A percentile compares a stretch with the other conserved stretches of the same genome.
phyloP scores from a whole-genome alignment of 2,329 filamentous ascomycete genomes.

The Exserohilum rostratum region DNA sequence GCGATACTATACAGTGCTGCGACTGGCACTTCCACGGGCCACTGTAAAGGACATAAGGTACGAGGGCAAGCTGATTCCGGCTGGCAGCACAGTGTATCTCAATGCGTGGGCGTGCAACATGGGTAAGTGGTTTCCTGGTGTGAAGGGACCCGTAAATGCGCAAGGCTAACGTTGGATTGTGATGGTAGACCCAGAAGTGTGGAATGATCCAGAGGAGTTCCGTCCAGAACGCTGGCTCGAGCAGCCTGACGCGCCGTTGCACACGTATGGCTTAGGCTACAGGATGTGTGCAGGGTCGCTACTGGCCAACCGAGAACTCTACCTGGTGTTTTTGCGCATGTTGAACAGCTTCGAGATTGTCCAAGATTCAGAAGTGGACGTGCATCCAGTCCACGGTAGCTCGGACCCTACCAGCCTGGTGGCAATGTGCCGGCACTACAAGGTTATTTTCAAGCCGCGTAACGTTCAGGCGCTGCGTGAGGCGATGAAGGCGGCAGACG shows the following conservation, averaged over 20 bases:
- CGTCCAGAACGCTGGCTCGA: slow-evolving; percentile 68
- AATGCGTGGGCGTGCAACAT: slow-evolving; percentile 74
- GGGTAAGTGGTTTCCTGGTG: slow-evolving; percentile 58
- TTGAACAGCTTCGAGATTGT: slow-evolving; percentile 67
- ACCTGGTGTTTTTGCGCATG: slow-evolving; percentile 67
- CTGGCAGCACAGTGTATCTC: slow-evolving; percentile 68
- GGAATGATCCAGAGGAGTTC: slow-evolving; percentile 64
- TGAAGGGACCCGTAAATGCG: background rate
- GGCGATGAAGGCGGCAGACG: slow-evolving; percentile 47
- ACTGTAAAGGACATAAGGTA: slow-evolving; percentile 67
- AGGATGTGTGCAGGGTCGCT: slow-evolving; percentile 70
- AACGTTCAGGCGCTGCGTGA: slow-evolving; percentile 54
- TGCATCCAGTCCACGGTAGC: slow-evolving; percentile 65
- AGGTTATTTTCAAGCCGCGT: slow-evolving; percentile 64
- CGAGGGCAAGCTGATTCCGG: slow-evolving; percentile 63
- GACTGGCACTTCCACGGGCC: slow-evolving; percentile 66
- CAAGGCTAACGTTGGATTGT: slow-evolving; percentile 1
- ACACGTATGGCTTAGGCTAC: slow-evolving; percentile 70
- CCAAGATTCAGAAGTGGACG: slow-evolving; percentile 61
- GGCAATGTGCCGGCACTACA: slow-evolving; percentile 64
- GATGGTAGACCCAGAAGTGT: slow-evolving; percentile 61
- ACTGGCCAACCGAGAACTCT: slow-evolving; percentile 69
- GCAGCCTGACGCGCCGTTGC: slow-evolving; percentile 67
- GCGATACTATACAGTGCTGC: slow-evolving; percentile 67
- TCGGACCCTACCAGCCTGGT: slow-evolving; percentile 68